phyloP scores from a whole-genome alignment of 805 yeast species.

The Lachancea mirantina region DNA sequence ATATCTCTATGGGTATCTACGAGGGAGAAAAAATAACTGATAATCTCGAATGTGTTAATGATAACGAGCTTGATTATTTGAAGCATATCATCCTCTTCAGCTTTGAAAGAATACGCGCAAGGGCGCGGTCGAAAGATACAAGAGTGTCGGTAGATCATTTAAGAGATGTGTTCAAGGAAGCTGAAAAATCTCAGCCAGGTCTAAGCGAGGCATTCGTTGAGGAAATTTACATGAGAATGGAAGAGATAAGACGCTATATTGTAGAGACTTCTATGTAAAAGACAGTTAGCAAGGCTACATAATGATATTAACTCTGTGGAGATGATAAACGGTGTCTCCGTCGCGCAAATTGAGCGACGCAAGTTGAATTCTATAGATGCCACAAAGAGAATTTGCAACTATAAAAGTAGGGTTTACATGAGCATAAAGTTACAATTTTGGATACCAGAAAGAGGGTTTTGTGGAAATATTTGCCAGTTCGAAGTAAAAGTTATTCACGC shows the following conservation, averaged over 20 bases:
- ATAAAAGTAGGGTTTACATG: too few relatives aligned
- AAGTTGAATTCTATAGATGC: too few relatives aligned
- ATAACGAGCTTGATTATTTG: constrained; percentile 29
- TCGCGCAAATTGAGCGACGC: too few relatives aligned
- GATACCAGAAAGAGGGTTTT: too few relatives aligned
- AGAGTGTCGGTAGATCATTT: constrained; percentile 39
- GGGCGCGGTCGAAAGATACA: constrained; percentile 49
- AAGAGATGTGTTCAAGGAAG: constrained; percentile 33
- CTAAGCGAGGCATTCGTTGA: constrained; percentile 59
- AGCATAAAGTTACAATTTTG: too few relatives aligned
- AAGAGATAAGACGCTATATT: constrained; percentile 11
- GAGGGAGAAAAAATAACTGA: constrained; percentile 11
- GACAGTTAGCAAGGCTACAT: neutral
- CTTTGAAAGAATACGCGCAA: constrained; percentile 39
- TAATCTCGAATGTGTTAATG: constrained; percentile 12
- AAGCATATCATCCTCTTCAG: constrained; percentile 40
- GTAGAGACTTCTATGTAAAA: constrained; percentile 5
- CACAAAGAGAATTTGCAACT: too few relatives aligned
- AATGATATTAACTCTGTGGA: neutral
- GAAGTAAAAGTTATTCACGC: neutral
- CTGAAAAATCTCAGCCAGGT: constrained; percentile 54
- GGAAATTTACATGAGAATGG: constrained; percentile 44
- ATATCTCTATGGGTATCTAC: constrained; percentile 8
- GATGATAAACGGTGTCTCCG: neutral
- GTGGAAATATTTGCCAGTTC: too few relatives aligned